A percentile compares a stretch with the other conserved stretches of the same genome.
These are phyloP conservation scores for Aristolochia fimbriata DNA, from an alignment of 164 flowering plant genomes.

Conservation along the genomic window DNA sequence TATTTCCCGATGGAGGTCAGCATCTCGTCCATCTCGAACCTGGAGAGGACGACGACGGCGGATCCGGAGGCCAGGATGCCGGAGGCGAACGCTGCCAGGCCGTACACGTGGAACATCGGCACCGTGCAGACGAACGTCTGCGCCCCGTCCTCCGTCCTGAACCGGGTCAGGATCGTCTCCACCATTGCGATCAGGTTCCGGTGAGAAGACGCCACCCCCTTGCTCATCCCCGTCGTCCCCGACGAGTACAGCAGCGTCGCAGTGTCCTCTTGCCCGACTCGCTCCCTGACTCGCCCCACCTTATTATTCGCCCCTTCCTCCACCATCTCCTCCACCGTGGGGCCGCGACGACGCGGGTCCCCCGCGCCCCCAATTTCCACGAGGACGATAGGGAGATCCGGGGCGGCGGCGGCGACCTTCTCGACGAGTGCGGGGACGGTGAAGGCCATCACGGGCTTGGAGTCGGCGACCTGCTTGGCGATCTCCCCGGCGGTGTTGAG, in stretches of 20 bases:
- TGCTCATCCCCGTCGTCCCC: slow-evolving; percentile 91
- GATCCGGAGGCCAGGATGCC: slow-evolving; percentile 47
- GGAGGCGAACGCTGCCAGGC: slow-evolving; percentile 48
- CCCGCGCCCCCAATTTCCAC: slow-evolving; percentile 32
- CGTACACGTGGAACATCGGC: slow-evolving; percentile 95
- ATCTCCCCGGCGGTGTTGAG: slow-evolving; percentile 74
- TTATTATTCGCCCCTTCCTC: slow-evolving; percentile 19
- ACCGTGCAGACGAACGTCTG: slow-evolving; percentile 61
- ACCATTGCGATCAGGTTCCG: slow-evolving; percentile 66
- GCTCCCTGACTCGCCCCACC: slow-evolving; percentile 31
- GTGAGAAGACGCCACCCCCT: slow-evolving; percentile 79
- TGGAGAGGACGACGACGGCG: slow-evolving; percentile 44
- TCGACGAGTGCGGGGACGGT: slow-evolving; percentile 41
- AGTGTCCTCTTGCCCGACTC: slow-evolving; percentile 60
- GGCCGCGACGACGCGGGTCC: too few species aligned
- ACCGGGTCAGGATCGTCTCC: slow-evolving; percentile 30
- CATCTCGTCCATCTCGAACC: slow-evolving; percentile 54
- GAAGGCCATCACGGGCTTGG: slow-evolving; percentile 70
- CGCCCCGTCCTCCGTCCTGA: slow-evolving; percentile 20
- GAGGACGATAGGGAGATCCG: slow-evolving; percentile 42
- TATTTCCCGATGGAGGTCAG: slow-evolving; percentile 30
- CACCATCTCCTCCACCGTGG: slow-evolving; percentile 37
- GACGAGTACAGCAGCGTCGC: slow-evolving; percentile 86
- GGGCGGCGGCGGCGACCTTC: slow-evolving; percentile 48
- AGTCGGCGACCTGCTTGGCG: slow-evolving; percentile 60